phyloP scores from a whole-genome alignment of 768 basidiomycete genomes.

The Tulasnella calospora region DNA sequence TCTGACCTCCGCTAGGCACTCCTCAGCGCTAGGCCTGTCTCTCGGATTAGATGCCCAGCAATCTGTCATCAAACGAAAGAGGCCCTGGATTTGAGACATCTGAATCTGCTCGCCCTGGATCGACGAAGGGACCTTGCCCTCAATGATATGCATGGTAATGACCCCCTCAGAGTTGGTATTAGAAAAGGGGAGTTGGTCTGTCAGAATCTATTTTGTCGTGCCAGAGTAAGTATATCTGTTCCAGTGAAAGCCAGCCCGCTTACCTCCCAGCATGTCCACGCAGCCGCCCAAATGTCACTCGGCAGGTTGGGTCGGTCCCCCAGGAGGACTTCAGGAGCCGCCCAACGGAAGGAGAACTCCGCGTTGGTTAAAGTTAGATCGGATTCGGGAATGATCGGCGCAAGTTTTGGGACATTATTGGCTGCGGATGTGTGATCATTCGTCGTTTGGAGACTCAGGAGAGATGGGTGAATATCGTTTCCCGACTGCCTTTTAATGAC shows the following conservation, averaged over 20 bases:
- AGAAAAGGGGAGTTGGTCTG: too few relatives aligned
- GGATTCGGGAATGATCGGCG: too few relatives aligned
- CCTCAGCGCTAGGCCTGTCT: not conserved
- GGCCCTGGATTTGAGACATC: not conserved
- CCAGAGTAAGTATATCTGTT: not conserved
- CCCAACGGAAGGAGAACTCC: not conserved
- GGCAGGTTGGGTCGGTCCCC: not conserved
- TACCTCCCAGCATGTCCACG: not conserved
- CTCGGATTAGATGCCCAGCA: not conserved
- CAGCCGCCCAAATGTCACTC: not conserved
- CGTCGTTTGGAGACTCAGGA: not conserved
- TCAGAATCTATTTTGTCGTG: too few relatives aligned
- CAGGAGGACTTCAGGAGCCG: not conserved
- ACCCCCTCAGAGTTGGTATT: too few relatives aligned
- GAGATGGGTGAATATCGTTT: not conserved
- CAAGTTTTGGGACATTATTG: too few relatives aligned
- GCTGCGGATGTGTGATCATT: too few relatives aligned
- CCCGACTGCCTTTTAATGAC: not conserved
- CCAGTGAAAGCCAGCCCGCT: not conserved
- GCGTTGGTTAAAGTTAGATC: too few relatives aligned
- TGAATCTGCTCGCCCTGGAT: not conserved
- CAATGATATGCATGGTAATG: not conserved
- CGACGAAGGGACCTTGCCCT: not conserved
- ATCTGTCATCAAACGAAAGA: not conserved
- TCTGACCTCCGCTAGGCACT: not conserved